Evolutionary conservation across 306 rosid species (phyloP).

Genomic region (Vigna nakashimae): DNA sequence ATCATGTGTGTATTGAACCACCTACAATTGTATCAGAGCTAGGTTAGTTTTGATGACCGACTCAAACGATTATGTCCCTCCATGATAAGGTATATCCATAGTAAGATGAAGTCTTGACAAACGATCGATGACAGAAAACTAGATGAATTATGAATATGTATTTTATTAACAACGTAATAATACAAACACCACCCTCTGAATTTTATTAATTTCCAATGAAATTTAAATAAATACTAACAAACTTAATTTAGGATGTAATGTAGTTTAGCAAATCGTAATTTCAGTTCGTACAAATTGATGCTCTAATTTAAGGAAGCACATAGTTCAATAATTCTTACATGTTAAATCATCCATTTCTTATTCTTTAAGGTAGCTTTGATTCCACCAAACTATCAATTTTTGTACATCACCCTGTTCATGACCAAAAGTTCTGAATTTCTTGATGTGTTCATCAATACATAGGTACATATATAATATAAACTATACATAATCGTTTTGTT

Average conservation of each 20-base stretch:
- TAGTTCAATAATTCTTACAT: background rate
- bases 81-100: too few species aligned
- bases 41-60: too few species aligned
- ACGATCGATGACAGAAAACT: too few species aligned
- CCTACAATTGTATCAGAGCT: too few species aligned
- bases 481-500: background rate
- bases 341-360: constrained; percentile 6
- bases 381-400: constrained; percentile 42
- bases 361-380: constrained; percentile 36
- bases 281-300: background rate
- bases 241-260: background rate
- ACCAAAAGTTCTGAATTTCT: background rate
- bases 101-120: too few species aligned
- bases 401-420: background rate
- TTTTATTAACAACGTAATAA: background rate
- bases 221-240: background rate
- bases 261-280: constrained; percentile 5
- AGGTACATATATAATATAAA: background rate
- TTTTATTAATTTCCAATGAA: background rate
- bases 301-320: constrained; percentile 3
- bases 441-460: background rate
- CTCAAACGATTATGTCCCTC: too few species aligned
- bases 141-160: too few species aligned
- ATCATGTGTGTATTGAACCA: too few species aligned
- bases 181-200: background rate